Conservation (phyloP, 441 rosid genomes). For the Pelargonium myrrhifolium region DNA sequence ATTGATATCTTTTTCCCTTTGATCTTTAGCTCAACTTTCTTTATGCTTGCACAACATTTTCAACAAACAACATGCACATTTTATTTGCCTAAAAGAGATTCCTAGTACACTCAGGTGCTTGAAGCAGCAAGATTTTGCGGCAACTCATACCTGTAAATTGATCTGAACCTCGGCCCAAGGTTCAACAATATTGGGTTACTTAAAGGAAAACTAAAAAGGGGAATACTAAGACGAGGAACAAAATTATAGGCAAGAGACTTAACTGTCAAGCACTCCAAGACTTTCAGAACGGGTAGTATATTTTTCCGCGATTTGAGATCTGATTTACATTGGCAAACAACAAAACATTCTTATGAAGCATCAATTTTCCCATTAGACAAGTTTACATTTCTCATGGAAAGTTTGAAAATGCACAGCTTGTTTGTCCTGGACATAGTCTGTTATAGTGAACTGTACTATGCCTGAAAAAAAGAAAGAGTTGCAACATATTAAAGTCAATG, state of each 20-base stretch:
- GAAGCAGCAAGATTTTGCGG: background rate
- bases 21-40: background rate
- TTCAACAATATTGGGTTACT: background rate
- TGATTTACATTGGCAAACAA: background rate
- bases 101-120: background rate
- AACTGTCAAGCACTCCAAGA: background rate
- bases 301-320: background rate
- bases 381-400: background rate
- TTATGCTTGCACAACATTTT: background rate
- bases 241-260: background rate
- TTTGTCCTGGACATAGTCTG: background rate
- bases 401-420: background rate
- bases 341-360: background rate
- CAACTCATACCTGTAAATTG: background rate
- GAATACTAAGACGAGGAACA: background rate
- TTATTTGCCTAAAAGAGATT: background rate
- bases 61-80: background rate
- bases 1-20: conserved; percentile 5
- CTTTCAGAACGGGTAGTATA: background rate
- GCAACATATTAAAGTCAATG: background rate
- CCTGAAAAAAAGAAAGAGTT: background rate
- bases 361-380: background rate
- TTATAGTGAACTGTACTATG: background rate
- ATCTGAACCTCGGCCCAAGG: background rate
- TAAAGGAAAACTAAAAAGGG: background rate